phyloP scores from a whole-genome alignment of 1,284 basidiomycete species.

The Puccinia triticina region DNA sequence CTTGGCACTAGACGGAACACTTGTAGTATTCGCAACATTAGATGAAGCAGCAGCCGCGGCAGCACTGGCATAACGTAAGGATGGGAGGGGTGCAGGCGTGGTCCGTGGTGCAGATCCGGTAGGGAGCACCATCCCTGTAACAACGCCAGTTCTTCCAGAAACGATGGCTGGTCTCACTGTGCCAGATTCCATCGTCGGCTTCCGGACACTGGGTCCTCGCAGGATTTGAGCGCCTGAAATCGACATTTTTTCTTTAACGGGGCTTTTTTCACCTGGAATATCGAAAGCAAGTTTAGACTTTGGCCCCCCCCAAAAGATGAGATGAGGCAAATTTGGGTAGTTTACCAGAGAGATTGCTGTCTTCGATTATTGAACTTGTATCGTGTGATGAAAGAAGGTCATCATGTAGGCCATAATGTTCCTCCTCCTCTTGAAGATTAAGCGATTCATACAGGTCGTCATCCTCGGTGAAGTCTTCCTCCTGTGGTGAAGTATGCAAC shows the following conservation, averaged over 20 bases:
- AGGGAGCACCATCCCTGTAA: constrained; percentile 52
- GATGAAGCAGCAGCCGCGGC: constrained; percentile 76
- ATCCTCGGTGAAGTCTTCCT: constrained; percentile 96
- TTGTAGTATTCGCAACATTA: constrained; percentile 64
- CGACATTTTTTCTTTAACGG: constrained; percentile 53
- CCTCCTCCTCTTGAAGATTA: constrained; percentile 90
- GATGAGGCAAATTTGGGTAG: constrained; percentile 38
- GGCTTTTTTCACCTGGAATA: constrained; percentile 54
- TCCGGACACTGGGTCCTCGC: constrained; percentile 53
- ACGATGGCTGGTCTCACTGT: constrained; percentile 64
- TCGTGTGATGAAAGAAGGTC: constrained; percentile 66
- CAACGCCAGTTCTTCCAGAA: constrained; percentile 53
- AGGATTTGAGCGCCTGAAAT: constrained; percentile 66
- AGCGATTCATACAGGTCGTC: constrained; percentile 98
- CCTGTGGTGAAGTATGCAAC: constrained; percentile 64
- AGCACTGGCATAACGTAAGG: constrained; percentile 84
- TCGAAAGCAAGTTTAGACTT: constrained; percentile 55
- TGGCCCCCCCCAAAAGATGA: no score
- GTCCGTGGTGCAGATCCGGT: constrained; percentile 65
- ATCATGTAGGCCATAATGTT: constrained; percentile 77
- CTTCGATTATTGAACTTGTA: constrained; percentile 63
- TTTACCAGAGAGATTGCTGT: constrained; percentile 50
- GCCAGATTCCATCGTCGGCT: constrained; percentile 56
- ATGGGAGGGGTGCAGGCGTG: constrained; percentile 66
- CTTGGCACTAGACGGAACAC: constrained; percentile 35